A percentile compares a stretch with the other conserved stretches of the same genome.
These are phyloP conservation scores for Mycogone perniciosa DNA, from an alignment of 2,329 filamentous ascomycete genomes.

Conservation along the genomic window DNA sequence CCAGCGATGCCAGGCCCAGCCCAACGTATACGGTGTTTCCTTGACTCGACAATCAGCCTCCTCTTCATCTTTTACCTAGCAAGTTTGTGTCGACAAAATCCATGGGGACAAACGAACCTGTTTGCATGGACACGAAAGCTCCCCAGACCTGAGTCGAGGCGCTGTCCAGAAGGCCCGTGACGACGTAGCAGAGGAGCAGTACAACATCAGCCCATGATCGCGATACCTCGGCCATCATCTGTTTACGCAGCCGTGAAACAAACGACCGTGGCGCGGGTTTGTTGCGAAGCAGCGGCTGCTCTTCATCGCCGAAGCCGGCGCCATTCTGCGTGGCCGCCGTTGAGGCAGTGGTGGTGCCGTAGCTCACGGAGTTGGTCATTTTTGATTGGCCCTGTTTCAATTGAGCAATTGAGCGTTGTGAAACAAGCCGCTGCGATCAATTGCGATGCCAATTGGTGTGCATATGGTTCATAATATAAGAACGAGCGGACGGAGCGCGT, in stretches of 20 bases:
- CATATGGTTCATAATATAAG: too few relatives aligned
- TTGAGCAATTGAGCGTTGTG: neutral
- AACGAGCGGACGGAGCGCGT: neutral
- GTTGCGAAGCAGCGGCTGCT: constrained; percentile 26
- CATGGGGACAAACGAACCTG: constrained; percentile 42
- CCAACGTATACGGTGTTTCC: constrained; percentile 76
- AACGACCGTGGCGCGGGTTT: constrained; percentile 17
- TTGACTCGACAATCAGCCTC: constrained; percentile 20
- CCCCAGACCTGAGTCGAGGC: constrained; percentile 72
- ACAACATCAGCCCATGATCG: constrained; percentile 61
- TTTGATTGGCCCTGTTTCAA: neutral
- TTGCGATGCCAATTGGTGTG: too few relatives aligned
- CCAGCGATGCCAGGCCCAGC: constrained; percentile 59
- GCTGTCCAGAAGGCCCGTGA: constrained; percentile 73
- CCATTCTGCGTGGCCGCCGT: constrained; percentile 11
- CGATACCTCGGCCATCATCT: constrained; percentile 43
- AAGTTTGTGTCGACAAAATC: neutral
- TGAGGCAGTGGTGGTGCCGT: constrained; percentile 13
- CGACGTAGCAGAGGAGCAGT: constrained; percentile 65
- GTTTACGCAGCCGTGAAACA: constrained; percentile 24
- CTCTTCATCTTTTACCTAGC: too few relatives aligned
- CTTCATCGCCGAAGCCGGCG: constrained; percentile 21
- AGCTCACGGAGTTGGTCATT: neutral
- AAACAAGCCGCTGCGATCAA: neutral
- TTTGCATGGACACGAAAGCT: constrained; percentile 79